A percentile compares a stretch with the other conserved stretches of the same genome.
These are phyloP conservation scores for Blastobotrys serpentis DNA, from an alignment of 1,139 yeast genomes.

Conservation along the genomic window DNA sequence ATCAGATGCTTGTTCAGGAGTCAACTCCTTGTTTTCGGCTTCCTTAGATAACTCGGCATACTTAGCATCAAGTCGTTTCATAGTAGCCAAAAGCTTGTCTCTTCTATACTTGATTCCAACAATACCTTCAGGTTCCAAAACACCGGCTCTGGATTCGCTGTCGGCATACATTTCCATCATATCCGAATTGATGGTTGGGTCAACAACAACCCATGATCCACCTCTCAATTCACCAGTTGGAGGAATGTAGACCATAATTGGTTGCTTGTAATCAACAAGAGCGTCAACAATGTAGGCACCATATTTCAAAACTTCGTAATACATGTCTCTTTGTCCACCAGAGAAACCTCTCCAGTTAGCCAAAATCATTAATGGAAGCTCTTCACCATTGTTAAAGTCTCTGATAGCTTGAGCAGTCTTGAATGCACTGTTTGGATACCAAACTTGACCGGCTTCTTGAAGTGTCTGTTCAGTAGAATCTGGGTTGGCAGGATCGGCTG, in stretches of 20 bases:
- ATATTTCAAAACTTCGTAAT: constrained; percentile 93
- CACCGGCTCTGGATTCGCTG: constrained; percentile 96
- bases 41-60: constrained; percentile 70
- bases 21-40: constrained; percentile 46
- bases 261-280: constrained; percentile 91
- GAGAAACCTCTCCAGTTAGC: constrained; percentile 99
- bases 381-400: constrained; percentile 97
- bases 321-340: constrained; percentile 99
- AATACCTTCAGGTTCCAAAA: constrained; percentile 98
- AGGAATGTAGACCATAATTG: constrained; percentile 93
- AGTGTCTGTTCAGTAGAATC: constrained; percentile 82
- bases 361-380: constrained; percentile 91
- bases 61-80: constrained; percentile 80
- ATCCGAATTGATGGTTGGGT: constrained; percentile 92
- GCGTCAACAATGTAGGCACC: constrained; percentile 98
- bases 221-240: constrained; percentile 98
- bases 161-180: constrained; percentile 99
- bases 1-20: constrained; percentile 64
- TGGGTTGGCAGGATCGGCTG: constrained; percentile 98
- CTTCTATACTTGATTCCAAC: constrained; percentile 97
- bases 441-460: constrained; percentile 98
- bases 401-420: constrained; percentile 98
- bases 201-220: constrained; percentile 99
- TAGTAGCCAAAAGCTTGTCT: constrained; percentile 82
- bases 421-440: constrained; percentile 99